Base-by-base conservation (phyloP, 306 rosid species). In the Chamaecrista fasciculata region DNA sequence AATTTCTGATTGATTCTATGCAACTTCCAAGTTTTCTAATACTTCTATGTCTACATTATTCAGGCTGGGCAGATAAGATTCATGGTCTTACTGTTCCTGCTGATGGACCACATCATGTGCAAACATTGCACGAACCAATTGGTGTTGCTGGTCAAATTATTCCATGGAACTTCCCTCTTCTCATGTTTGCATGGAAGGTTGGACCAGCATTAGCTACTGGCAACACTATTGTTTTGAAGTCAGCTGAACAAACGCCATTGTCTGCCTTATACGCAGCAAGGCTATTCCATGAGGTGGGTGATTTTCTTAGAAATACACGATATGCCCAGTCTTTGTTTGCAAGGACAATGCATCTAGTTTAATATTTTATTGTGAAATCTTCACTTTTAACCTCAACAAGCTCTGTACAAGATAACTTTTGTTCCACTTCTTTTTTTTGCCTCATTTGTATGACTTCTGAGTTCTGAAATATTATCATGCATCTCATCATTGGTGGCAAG, bases 21-120 rank as follows among this genome's bases (percentile, higher is more conserved):
- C 2, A 25, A 36, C 20, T 60, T 34, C 28, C 39, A 21, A 61
- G 8, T 60, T 47, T 61, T 18, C 66, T 76, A 49, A 75, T 24
- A 18, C 19, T 57, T 65, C 24, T 49, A 46, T 64, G 49, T 29
- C 24, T 48, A 68, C 53, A 31, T 26, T 71, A 25, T 19, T 39
- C 89, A 92, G 98, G 98, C 56, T 93, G 92, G 96, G 93, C 94
- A 29, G 97, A 93, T 78, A 93, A 93, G 85, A 88, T 93, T 67
- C 98, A 93, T 60, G 98, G 98, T 50, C 85, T 93, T 26, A 90
- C 97, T 0, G 78, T 82, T 83, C 97, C 82, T 16, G 91, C 98
- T 20, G 98, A 93, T 76, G 97, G 98, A 5, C 74, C 80, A 8
- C 40, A 76, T 82, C 88, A 90, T 36, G 86, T 90, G 52, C 89